Evolutionary conservation across 2,329 filamentous ascomycete species (phyloP).

Genomic region (Phialophora tarda): DNA sequence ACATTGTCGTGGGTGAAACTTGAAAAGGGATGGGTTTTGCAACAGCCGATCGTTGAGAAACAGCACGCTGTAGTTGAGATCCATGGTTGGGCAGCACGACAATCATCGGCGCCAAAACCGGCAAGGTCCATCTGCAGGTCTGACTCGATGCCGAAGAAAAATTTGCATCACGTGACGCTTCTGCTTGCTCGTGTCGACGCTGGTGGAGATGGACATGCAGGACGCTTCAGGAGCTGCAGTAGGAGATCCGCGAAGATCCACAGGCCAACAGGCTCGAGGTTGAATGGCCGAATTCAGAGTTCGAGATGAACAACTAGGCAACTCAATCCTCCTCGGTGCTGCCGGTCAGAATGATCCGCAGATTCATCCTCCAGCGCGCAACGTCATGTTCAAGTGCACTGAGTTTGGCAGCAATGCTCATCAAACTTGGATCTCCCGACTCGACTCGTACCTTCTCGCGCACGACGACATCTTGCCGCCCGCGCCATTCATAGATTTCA

Average conservation of each 20-base stretch:
- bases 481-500: constrained; percentile 70
- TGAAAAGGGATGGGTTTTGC: not conserved
- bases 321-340: constrained; percentile 32
- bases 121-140: constrained; percentile 14
- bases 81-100: constrained; percentile 12
- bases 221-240: not conserved
- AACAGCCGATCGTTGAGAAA: not conserved
- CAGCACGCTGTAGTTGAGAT: not conserved
- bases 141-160: constrained; percentile 3
- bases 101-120: constrained; percentile 3
- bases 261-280: not conserved
- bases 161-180: constrained; percentile 11
- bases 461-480: constrained; percentile 76
- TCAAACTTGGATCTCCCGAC: constrained; percentile 83
- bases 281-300: not conserved
- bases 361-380: constrained; percentile 69
- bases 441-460: constrained; percentile 89
- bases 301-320: not conserved
- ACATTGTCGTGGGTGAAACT: not conserved
- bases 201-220: not conserved
- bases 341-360: constrained; percentile 78
- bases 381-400: constrained; percentile 77
- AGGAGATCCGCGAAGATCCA: not conserved
- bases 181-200: too few relatives aligned
- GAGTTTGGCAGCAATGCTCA: constrained; percentile 83